phyloP scores from a whole-genome alignment of 148 eudicot genomes.

The Dianthus caryophyllus region DNA sequence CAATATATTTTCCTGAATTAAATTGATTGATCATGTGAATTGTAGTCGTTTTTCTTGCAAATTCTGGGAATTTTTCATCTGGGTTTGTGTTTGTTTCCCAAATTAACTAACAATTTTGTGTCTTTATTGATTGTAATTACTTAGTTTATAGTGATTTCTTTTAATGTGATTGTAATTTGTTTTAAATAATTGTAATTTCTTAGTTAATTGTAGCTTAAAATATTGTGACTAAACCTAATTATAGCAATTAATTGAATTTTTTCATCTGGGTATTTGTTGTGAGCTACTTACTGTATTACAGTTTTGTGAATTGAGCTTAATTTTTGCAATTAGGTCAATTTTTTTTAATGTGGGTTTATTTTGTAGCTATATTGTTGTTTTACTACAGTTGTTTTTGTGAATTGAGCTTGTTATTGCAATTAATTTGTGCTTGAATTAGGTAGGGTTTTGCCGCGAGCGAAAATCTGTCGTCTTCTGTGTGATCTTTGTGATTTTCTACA shows the following conservation, averaged over 20 bases:
- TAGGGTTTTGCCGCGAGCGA: background rate
- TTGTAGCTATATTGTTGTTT: background rate
- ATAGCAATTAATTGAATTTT: too few species aligned
- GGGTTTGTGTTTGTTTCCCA: slow-evolving; percentile 8
- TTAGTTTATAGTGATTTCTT: background rate
- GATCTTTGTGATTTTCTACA: background rate
- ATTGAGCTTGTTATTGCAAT: background rate
- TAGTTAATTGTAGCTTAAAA: too few species aligned
- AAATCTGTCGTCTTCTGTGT: background rate
- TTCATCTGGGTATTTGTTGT: background rate
- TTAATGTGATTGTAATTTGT: background rate
- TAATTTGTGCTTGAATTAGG: background rate
- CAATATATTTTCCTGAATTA: background rate
- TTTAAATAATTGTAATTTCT: too few species aligned
- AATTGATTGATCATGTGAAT: background rate
- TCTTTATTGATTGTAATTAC: background rate
- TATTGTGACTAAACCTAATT: too few species aligned
- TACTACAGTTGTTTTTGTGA: background rate
- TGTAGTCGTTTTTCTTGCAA: background rate
- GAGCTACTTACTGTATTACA: too few species aligned
- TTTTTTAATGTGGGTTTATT: slow-evolving; percentile 25
- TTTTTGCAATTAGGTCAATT: slow-evolving; percentile 14
- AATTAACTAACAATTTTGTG: too few species aligned
- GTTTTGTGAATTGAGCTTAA: background rate
- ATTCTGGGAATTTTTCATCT: slow-evolving; percentile 4